Evolutionary conservation across 192 early-diverging fungal genomes (phyloP), one percentile per base, ranked within the genome.

Genomic region (Globomyces pollinis-pini): DNA sequence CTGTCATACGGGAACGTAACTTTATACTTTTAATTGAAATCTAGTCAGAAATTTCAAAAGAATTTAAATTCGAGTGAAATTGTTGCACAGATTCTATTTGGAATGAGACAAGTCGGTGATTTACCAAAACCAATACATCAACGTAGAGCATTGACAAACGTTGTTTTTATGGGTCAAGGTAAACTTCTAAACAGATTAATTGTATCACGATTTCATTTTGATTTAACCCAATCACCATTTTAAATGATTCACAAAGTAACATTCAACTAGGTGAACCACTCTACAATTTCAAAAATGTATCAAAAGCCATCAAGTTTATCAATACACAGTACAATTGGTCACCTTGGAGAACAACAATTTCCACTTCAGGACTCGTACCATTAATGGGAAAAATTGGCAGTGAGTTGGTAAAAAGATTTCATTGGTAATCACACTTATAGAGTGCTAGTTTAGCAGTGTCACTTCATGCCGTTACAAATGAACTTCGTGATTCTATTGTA

Each of bases 1-100:
- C 53, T 95, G 93, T 68, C 88, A 90, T 59, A 94, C 91, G 18
- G 91, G 91, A 7, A 94, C 91, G n/a, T n/a, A n/a, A n/a, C n/a
- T n/a, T n/a, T n/a, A n/a, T n/a, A n/a, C n/a, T n/a, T n/a, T n/a
- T n/a, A n/a, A n/a, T n/a, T n/a, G n/a, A n/a, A n/a, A n/a, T n/a
- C n/a, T n/a, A n/a, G n/a, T 0, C 89, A 91, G 63, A 85, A 88
- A 50, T 70, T 91, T 45, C 66, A 86, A 23, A 71, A 89, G 20
- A 88, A 90, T 61, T 58, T 94, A 53, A 84, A 81, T 8, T 73
- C 85, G 0, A 65, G 73, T 0, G 90, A 94, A 64, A 80, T 84
- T 42, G 43, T 78, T 1, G 43, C 62, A 8, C 79, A 81, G 58
- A 57, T 73, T 18, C 59, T 71, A 55, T 66, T 67, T 47, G 65